Evolutionary conservation across 1,139 yeast species (phyloP), one percentile per base, ranked within the genome.

Genomic region (Debaryomyces sp.): DNA sequence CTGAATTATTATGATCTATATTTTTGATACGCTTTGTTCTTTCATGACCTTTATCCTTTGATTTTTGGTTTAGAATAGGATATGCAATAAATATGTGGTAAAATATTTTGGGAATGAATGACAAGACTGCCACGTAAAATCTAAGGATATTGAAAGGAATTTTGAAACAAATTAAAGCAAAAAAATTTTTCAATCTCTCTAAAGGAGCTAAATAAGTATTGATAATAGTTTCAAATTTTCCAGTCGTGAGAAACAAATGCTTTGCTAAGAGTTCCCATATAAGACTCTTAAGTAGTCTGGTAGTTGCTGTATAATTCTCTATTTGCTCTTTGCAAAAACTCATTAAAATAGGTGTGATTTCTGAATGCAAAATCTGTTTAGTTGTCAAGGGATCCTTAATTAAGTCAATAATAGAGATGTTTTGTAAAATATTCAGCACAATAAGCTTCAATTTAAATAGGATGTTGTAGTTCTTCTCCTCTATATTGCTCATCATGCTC

Each of bases 61-160:
- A 40, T 47, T 29, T 39, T 40, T 33, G 39, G 43, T 39, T 21
- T 38, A 51, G n/a, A 4, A 55, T 29, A 2, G 63, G 63, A 45
- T 56, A 56, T n/a, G 57, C 43, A 4, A 59, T 35, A 38, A 59
- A 55, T 6, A 56, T 43, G 36, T 56, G 56, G 34, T 60, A 42
- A 7, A 58, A 45, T 6, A 60, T 50, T 40, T 51, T 59, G 2
- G 70, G 69, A 21, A 64, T 34, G 36, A 60, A 58, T 17, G 63
- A 44, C 18, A 54, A 26, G 7, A 58, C 34, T 24, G 56, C 58
- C 10, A 63, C 32, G 45, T 56, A 56, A 18, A 57, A 46, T 22
- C 58, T 46, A 3, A 55, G 15, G 17, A 55, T 24, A 45, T 56
- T 55, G 32, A 56, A 45, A 1, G 68, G 70, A 8, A 66, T 45